Evolutionary conservation across 129 eudicot species (phyloP).

Genomic region (Tagetes patula): DNA sequence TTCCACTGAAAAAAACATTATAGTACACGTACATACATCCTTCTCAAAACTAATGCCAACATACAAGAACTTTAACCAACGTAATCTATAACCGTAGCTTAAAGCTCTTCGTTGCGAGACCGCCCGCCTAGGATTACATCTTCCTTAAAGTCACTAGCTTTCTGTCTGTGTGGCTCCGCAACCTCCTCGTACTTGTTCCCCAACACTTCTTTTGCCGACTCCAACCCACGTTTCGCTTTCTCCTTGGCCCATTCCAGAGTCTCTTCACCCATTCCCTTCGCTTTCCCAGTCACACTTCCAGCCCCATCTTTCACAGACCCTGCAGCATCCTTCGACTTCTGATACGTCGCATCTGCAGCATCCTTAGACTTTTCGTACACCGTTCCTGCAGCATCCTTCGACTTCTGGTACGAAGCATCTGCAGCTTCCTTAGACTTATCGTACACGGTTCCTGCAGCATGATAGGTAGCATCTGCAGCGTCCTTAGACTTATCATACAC

Average conservation of each 20-base stretch:
- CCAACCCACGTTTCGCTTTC: constrained; percentile 49
- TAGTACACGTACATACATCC: too few relatives aligned
- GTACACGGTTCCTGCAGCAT: not conserved
- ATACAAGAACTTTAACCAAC: not conserved
- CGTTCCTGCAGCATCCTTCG: not conserved
- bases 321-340: not conserved
- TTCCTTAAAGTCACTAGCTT: constrained; percentile 40
- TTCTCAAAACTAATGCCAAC: too few relatives aligned
- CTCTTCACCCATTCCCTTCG: constrained; percentile 6
- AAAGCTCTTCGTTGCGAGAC: constrained; percentile 47
- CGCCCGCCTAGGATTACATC: constrained; percentile 19
- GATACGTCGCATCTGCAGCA: constrained; percentile 1
- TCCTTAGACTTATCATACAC: constrained; percentile 9
- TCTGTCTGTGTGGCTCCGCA: constrained; percentile 37
- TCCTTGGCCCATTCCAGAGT: constrained; percentile 39
- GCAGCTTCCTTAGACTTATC: constrained; percentile 12
- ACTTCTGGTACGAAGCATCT: not conserved
- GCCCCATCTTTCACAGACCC: not conserved
- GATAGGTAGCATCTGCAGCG: not conserved
- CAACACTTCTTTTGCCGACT: constrained; percentile 49
- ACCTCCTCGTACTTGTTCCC: constrained; percentile 41
- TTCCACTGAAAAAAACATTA: too few relatives aligned
- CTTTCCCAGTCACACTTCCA: constrained; percentile 3
- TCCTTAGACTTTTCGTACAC: constrained; percentile 3
- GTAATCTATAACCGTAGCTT: not conserved